phyloP scores from a whole-genome alignment of 1,139 yeast species.

The Debaryomycetaceae sp. region DNA sequence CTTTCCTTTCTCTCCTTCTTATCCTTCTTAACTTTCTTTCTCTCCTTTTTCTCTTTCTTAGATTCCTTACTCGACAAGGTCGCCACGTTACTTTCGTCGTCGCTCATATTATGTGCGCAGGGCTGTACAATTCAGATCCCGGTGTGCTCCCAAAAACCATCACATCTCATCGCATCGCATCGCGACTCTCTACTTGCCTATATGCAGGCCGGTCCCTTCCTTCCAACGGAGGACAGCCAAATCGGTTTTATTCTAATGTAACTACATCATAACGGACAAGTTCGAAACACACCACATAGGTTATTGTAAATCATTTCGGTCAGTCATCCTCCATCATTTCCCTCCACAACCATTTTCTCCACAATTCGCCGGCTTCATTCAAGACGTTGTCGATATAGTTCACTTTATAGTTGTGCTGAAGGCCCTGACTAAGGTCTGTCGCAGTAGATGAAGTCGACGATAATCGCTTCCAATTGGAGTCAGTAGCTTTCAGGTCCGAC shows the following conservation, averaged over 20 bases:
- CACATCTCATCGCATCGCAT: constrained; percentile 4
- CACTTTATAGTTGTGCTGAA: constrained; percentile 27
- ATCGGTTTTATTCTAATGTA: neutral
- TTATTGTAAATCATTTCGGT: constrained; percentile 8
- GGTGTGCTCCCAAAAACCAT: neutral
- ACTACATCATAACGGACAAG: neutral
- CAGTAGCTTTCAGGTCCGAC: neutral
- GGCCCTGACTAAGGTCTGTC: constrained; percentile 12
- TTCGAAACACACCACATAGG: neutral
- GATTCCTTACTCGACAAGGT: constrained; percentile 13
- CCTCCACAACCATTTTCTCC: constrained; percentile 83
- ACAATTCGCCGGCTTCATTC: constrained; percentile 77
- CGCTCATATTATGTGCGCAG: constrained; percentile 4
- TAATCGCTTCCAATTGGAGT: constrained; percentile 2
- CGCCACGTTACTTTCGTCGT: constrained; percentile 3
- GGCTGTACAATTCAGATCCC: neutral
- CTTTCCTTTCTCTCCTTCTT: constrained; percentile 13
- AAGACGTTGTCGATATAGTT: constrained; percentile 69
- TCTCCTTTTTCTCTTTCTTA: constrained; percentile 24
- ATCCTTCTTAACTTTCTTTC: constrained; percentile 19
- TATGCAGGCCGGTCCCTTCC: neutral
- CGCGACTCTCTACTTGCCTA: constrained; percentile 1
- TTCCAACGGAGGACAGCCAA: neutral
- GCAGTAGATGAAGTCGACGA: constrained; percentile 9
- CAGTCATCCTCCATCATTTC: constrained; percentile 52